Evolutionary conservation across 331 rosid genomes (phyloP).

Genomic region (Rosa hybrid): DNA sequence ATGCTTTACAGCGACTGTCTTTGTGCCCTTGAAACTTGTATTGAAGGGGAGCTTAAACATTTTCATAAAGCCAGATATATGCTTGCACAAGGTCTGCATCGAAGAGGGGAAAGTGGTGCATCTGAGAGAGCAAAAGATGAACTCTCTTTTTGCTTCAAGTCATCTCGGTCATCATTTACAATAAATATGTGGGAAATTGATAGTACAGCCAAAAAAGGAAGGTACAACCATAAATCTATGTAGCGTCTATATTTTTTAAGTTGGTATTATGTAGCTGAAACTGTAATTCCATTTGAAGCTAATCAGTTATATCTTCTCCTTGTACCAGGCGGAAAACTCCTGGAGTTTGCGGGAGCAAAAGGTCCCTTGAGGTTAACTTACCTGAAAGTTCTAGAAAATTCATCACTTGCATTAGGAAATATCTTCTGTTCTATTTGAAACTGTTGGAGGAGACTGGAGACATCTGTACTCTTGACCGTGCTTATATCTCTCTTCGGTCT

Average conservation of each 20-base stretch:
- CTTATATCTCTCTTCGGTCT: slow-evolving; percentile 82
- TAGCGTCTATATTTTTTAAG: neutral
- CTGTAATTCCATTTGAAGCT: slow-evolving; percentile 17
- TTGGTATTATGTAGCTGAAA: slow-evolving; percentile 16
- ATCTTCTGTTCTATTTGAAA: slow-evolving; percentile 82
- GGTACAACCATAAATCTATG: slow-evolving; percentile 46
- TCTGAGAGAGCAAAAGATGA: slow-evolving; percentile 92
- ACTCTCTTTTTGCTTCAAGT: slow-evolving; percentile 96
- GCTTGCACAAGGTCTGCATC: slow-evolving; percentile 87
- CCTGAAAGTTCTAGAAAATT: slow-evolving; percentile 98
- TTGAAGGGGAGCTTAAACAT: slow-evolving; percentile 98
- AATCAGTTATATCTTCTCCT: slow-evolving; percentile 29
- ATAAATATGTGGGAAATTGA: slow-evolving; percentile 99
- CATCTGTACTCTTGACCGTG: slow-evolving; percentile 89
- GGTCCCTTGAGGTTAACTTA: slow-evolving; percentile 83
- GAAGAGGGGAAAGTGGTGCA: slow-evolving; percentile 66
- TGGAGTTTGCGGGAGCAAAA: slow-evolving; percentile 71
- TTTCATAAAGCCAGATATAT: slow-evolving; percentile 98
- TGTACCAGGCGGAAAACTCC: slow-evolving; percentile 85
- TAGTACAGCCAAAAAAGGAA: slow-evolving; percentile 92
- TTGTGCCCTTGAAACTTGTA: slow-evolving; percentile 89
- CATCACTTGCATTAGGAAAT: slow-evolving; percentile 94
- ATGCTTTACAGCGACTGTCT: slow-evolving; percentile 86
- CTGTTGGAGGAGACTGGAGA: slow-evolving; percentile 95
- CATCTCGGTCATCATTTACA: slow-evolving; percentile 94